Percentiles rank a stretch among this genome's conserved stretches.
phyloP scores from a whole-genome alignment of 2,329 filamentous ascomycete species.

The Rachicladosporium sp. region DNA sequence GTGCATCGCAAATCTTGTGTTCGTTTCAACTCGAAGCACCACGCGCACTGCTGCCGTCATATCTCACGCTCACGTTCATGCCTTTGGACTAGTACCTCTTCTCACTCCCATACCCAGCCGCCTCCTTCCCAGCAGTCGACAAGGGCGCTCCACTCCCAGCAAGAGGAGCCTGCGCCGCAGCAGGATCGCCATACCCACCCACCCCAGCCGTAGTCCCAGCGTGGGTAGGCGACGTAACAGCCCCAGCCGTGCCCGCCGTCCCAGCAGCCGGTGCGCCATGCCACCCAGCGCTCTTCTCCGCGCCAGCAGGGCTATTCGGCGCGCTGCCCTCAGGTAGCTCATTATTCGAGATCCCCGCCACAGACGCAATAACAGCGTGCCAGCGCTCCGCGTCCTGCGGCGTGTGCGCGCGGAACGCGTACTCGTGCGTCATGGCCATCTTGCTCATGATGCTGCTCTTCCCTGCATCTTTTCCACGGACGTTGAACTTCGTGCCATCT shows the following conservation, averaged over 20 bases:
- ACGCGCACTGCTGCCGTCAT: too few species aligned
- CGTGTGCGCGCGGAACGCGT: constrained; percentile 79
- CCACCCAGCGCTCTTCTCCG: constrained; percentile 1
- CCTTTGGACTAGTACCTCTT: too few species aligned
- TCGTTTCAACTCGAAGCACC: too few species aligned
- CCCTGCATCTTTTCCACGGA: constrained; percentile 88
- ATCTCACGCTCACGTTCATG: too few species aligned
- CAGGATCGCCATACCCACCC: constrained; percentile 1
- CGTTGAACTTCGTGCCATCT: constrained; percentile 72
- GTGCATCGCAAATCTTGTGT: too few species aligned
- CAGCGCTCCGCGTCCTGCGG: constrained; percentile 70
- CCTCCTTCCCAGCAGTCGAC: constrained; percentile 2
- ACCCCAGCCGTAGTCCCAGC: background rate
- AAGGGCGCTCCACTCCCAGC: background rate
- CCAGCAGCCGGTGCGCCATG: constrained; percentile 1
- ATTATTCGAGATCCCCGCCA: constrained; percentile 40
- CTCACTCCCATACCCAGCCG: too few species aligned
- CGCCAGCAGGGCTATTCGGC: constrained; percentile 24
- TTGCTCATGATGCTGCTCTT: constrained; percentile 60
- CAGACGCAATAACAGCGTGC: constrained; percentile 59
- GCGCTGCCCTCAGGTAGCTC: constrained; percentile 25
- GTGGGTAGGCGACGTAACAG: background rate
- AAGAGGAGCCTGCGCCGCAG: background rate
- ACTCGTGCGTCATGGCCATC: constrained; percentile 65
- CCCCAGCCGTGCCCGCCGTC: constrained; percentile 2